A percentile compares a stretch with the other conserved stretches of the same genome.
Conservation (phyloP, 192 early-diverging fungal genomes). For the Rhizophagus clarus region DNA sequence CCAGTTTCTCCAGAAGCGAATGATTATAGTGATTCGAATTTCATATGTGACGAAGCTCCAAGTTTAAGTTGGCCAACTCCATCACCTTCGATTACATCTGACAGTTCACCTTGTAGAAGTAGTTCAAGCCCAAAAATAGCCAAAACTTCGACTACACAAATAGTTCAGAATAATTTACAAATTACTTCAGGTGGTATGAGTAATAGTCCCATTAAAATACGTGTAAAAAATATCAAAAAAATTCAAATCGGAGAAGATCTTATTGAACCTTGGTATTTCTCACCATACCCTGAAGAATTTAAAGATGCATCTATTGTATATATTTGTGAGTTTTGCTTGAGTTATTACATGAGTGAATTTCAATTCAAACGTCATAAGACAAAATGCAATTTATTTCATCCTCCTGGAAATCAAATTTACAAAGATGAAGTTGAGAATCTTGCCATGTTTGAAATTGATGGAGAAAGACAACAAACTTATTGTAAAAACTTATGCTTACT, state of each 20-base stretch:
- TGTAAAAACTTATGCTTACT: conserved; percentile 94
- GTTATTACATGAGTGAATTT: conserved; percentile 69
- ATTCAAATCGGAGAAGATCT: conserved; percentile 91
- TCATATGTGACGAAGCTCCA: too few relatives aligned
- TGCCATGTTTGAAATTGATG: conserved; percentile 98
- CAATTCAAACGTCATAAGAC: conserved; percentile 79
- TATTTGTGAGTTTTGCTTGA: conserved; percentile 97
- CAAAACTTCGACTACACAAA: neutral
- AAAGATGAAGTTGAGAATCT: conserved; percentile 64
- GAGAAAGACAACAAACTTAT: conserved; percentile 85
- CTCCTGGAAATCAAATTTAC: conserved; percentile 99
- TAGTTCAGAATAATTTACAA: neutral
- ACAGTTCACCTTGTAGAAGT: neutral
- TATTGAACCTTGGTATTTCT: conserved; percentile 98
- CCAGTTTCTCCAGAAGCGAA: too few relatives aligned
- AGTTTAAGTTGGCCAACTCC: too few relatives aligned
- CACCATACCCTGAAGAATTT: conserved; percentile 91
- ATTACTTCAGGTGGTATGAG: conserved; percentile 80
- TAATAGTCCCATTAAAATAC: conserved; percentile 84
- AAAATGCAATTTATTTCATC: conserved; percentile 88
- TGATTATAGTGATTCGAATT: too few relatives aligned
- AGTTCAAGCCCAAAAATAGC: neutral
- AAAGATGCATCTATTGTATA: conserved; percentile 75
- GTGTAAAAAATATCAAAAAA: conserved; percentile 91
- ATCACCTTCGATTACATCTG: too few relatives aligned